Evolutionary conservation across 768 basidiomycete species (phyloP).

Genomic region (Termitomyces sp.): DNA sequence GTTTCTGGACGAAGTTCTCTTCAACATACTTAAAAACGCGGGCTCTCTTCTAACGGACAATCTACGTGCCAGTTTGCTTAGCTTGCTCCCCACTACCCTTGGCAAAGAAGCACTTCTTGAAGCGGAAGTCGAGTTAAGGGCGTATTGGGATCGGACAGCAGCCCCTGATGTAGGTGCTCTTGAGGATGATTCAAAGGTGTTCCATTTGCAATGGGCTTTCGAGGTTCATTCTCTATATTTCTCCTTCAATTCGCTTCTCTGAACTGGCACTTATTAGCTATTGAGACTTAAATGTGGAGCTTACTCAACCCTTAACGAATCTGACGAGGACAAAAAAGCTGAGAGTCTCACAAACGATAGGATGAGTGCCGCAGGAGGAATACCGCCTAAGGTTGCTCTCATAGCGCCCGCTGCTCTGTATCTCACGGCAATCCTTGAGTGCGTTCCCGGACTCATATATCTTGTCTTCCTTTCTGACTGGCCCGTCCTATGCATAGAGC

Average conservation of each 20-base stretch:
- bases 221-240: conserved; percentile 49
- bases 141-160: conserved; percentile 80
- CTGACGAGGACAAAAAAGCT: conserved; percentile 69
- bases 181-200: conserved; percentile 56
- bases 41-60: conserved; percentile 72
- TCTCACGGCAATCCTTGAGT: conserved; percentile 93
- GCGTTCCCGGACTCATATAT: conserved; percentile 36
- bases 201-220: conserved; percentile 72
- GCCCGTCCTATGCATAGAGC: conserved; percentile 45
- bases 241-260: conserved; percentile 7
- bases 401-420: conserved; percentile 85
- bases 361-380: conserved; percentile 50
- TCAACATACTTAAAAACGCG: conserved; percentile 64
- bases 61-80: conserved; percentile 69
- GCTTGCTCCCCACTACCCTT: conserved; percentile 72
- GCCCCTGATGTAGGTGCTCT: conserved; percentile 27
- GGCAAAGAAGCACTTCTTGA: conserved; percentile 92
- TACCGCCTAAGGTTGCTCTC: conserved; percentile 52
- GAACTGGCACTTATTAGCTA: conserved; percentile 26
- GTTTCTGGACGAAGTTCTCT: conserved; percentile 81
- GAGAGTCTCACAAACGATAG: conserved; percentile 63
- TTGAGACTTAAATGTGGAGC: conserved; percentile 85
- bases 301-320: conserved; percentile 81
- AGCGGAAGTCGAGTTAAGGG: conserved; percentile 88
- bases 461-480: conserved; percentile 26